These are phyloP conservation scores for Leptographium lundbergii DNA, from an alignment of 2,329 filamentous ascomycete genomes.

Conservation along the genomic window DNA sequence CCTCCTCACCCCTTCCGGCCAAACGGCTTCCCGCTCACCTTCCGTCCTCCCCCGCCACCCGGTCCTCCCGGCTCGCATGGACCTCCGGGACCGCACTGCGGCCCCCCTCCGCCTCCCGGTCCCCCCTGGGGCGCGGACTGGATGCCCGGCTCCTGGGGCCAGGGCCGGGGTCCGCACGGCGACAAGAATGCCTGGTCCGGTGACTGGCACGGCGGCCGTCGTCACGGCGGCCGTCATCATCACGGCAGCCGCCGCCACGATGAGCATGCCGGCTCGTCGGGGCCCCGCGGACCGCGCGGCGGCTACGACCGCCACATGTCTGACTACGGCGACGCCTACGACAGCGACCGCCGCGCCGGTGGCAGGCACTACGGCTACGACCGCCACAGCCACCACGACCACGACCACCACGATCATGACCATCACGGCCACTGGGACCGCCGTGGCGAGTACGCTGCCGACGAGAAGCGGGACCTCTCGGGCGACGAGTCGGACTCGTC, in stretches of 20 bases:
- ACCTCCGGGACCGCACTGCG: background rate
- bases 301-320: background rate
- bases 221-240: background rate
- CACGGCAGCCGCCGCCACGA: background rate
- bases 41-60: background rate
- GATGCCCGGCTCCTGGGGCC: slow-evolving; percentile 9
- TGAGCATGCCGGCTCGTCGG: slow-evolving; percentile 8
- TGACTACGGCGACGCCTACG: background rate
- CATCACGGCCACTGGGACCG: slow-evolving; percentile 9
- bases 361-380: background rate
- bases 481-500: background rate
- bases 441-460: background rate
- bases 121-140: background rate
- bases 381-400: background rate
- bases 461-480: slow-evolving; percentile 6
- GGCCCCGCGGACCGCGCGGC: slow-evolving; percentile 8
- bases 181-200: background rate
- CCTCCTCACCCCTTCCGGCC: background rate
- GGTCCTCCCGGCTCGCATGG: background rate
- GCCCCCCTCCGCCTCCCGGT: background rate
- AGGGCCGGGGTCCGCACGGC: too few relatives aligned
- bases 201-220: background rate
- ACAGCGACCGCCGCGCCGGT: background rate
- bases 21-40: background rate
- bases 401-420: slow-evolving; percentile 6